A percentile compares a stretch with the other conserved stretches of the same genome.
These are phyloP conservation scores for Fagus crenata DNA, from an alignment of 306 rosid genomes.

Conservation along the genomic window DNA sequence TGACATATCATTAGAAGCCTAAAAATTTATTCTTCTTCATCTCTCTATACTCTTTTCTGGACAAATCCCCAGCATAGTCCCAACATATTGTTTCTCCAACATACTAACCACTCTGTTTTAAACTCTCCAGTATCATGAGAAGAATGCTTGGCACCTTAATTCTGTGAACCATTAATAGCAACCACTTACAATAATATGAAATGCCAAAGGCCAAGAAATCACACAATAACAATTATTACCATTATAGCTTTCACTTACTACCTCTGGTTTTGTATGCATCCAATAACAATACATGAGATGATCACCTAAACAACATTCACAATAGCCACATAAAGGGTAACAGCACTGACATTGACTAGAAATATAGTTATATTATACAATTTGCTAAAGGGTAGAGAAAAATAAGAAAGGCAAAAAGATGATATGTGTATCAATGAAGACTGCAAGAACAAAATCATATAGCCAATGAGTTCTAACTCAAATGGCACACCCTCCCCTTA, in stretches of 20 bases:
- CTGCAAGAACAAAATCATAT: background rate
- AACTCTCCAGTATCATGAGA: background rate
- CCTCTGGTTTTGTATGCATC: background rate
- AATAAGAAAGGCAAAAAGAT: background rate
- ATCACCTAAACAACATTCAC: background rate
- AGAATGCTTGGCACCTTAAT: background rate
- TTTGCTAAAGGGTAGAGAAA: background rate
- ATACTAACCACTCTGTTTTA: background rate
- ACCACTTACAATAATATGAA: background rate
- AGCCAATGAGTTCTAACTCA: too few relatives aligned
- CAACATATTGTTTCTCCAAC: background rate
- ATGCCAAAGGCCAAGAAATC: background rate
- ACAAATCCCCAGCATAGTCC: background rate
- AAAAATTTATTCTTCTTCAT: background rate
- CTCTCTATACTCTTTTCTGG: background rate
- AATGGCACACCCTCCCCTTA: too few relatives aligned
- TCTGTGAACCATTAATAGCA: background rate
- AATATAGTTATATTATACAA: background rate
- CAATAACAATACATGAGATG: background rate
- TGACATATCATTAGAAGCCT: background rate
- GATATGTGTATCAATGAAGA: background rate
- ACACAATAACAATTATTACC: background rate
- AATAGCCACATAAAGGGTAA: background rate
- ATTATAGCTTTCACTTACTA: background rate
- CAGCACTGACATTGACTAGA: background rate